Conservation (phyloP, 2,329 filamentous ascomycete genomes). For the Colletotrichum lentis region DNA sequence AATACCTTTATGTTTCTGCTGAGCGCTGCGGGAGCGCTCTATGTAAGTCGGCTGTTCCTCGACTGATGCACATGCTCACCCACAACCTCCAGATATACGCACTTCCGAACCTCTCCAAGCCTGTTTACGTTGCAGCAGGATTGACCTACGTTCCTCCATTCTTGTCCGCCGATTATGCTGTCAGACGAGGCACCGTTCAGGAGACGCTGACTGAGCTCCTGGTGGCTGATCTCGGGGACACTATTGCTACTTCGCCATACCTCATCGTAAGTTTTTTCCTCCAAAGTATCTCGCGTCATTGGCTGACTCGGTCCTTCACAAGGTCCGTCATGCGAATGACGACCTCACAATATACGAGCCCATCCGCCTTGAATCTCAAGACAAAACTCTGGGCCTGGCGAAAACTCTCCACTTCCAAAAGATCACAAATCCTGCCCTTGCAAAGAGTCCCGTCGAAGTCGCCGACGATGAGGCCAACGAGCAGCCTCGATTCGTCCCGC, state of each 20-base stretch:
- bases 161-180: conserved; percentile 74
- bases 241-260: conserved; percentile 74
- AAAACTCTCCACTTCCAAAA: conserved; percentile 78
- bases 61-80: neutral
- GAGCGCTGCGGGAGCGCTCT: conserved; percentile 75
- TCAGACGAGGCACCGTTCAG: conserved; percentile 74
- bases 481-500: conserved; percentile 58
- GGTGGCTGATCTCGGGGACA: conserved; percentile 84
- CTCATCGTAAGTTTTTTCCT: conserved; percentile 70
- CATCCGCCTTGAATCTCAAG: conserved; percentile 60
- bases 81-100: conserved; percentile 71
- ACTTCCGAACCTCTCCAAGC: conserved; percentile 74
- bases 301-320: conserved; percentile 26
- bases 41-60: conserved; percentile 61
- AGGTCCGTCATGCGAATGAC: conserved; percentile 81
- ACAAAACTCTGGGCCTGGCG: conserved; percentile 55
- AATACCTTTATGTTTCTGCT: conserved; percentile 80
- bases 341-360: conserved; percentile 91
- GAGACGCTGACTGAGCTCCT: conserved; percentile 82
- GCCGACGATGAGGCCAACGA: conserved; percentile 61
- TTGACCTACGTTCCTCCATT: conserved; percentile 80
- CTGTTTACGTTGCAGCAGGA: conserved; percentile 78
- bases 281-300: neutral
- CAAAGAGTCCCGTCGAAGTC: conserved; percentile 61
- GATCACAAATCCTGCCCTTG: conserved; percentile 71